A percentile compares a stretch with the other conserved stretches of the same genome.
phyloP scores from a whole-genome alignment of 345 rosid species.

The Gynandropsis gynandra region DNA sequence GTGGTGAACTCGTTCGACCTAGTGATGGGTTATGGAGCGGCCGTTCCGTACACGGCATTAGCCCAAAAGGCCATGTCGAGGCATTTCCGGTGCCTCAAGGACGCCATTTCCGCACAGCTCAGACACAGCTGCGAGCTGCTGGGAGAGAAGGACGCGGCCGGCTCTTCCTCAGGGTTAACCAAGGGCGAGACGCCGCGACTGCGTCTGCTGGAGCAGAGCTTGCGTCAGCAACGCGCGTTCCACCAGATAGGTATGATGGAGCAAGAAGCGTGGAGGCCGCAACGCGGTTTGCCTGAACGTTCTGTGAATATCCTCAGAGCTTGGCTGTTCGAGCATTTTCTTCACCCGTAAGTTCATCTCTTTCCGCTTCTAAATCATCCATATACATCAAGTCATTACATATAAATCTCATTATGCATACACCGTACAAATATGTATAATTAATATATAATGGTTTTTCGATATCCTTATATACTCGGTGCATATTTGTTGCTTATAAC shows the following conservation, averaged over 20 bases:
- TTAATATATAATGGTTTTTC: too few relatives aligned
- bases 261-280: slow-evolving; percentile 96
- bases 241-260: slow-evolving; percentile 98
- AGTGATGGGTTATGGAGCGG: slow-evolving; percentile 88
- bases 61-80: slow-evolving; percentile 99
- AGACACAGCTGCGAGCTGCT: slow-evolving; percentile 70
- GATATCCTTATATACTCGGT: too few relatives aligned
- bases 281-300: slow-evolving; percentile 93
- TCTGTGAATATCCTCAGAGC: slow-evolving; percentile 89
- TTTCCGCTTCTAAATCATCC: slow-evolving; percentile 8
- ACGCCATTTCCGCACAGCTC: slow-evolving; percentile 61
- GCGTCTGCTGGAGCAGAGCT: slow-evolving; percentile 70
- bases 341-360: slow-evolving; percentile 79
- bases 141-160: slow-evolving; percentile 72
- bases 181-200: slow-evolving; percentile 95
- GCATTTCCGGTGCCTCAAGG: slow-evolving; percentile 88
- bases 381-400: not conserved
- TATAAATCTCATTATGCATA: too few relatives aligned
- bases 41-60: slow-evolving; percentile 82
- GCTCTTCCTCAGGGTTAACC: slow-evolving; percentile 55
- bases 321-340: slow-evolving; percentile 98
- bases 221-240: slow-evolving; percentile 84
- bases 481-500: too few relatives aligned
- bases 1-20: slow-evolving; percentile 92
- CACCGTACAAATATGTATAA: too few relatives aligned